Base-by-base conservation (phyloP, 768 basidiomycete genomes). In the Agaricus blazei region DNA sequence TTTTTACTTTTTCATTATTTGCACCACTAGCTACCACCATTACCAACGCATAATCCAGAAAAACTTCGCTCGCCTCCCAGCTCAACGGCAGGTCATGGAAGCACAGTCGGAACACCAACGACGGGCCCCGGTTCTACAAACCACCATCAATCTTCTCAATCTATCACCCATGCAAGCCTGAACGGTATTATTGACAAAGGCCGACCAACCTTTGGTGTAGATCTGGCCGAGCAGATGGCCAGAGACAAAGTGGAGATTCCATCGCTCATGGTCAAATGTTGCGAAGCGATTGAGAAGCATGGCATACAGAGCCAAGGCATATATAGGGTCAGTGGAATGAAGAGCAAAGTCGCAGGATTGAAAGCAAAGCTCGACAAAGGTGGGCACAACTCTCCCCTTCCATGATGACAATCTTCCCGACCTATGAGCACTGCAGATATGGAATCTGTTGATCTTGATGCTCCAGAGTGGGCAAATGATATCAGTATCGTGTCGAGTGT, bases 401-500 rank as follows among this genome's bases (percentile, higher is more conserved):
- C n/a, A 27, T 12, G 9, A 41, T 57, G 28, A 29, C 41, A 48
- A 38, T 51, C 23, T 36, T 49, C 56, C 51, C 51, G 7, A 41
- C 65, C 12, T 9, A 43, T 38, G 36, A 11, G 48, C 37, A 11
- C 45, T 45, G 47, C 67, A 77, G 96, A 98, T 68, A 70, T 98
- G 46, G 90, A 97, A 15, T 77, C 84, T 1, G 90, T 94, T 36
- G 87, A 98, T 70, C 75, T 99, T 50, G 84, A 93, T 66, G 77
- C 86, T 5, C 83, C 89, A 3, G 96, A 98, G 67, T 94, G 94
- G 90, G 82, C 89, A 34, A 79, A 84, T 15, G 97, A 99, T 67
- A 94, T 98, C 71, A 98, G 96, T 73, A 93, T 91, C 58, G 88
- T 98, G 50, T 81, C 97, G n/a, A 90, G 93, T 54, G 91, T 87